Conservation (phyloP, 208 protist genomes). For the Strigomonas culicis region DNA sequence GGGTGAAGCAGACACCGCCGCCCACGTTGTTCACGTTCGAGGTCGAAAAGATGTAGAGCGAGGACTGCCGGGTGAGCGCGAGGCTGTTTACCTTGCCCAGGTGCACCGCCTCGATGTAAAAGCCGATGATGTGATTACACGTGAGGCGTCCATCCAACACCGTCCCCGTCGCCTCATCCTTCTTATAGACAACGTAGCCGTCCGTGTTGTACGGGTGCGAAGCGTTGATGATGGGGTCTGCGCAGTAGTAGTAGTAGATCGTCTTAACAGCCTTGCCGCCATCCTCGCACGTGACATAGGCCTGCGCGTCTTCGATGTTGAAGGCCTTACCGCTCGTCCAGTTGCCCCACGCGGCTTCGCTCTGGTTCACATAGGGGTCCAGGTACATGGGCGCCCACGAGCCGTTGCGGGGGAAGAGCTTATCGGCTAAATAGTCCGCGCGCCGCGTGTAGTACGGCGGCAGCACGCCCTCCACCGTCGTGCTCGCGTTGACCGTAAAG, state of each 20-base stretch:
- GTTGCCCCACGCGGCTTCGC: too few species aligned
- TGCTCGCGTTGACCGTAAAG: background rate
- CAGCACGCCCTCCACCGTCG: background rate
- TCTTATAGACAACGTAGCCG: too few species aligned
- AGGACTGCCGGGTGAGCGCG: background rate
- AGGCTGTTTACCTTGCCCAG: background rate
- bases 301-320: background rate
- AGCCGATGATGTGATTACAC: background rate
- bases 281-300: background rate
- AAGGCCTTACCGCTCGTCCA: too few species aligned
- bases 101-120: background rate
- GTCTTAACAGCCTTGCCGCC: background rate
- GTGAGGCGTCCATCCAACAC: background rate
- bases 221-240: background rate
- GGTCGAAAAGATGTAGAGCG: background rate
- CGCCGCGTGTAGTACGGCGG: background rate
- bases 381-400: conserved; percentile 16
- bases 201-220: too few species aligned
- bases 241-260: conserved; percentile 27
- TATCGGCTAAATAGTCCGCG: too few species aligned
- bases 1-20: background rate
- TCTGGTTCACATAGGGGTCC: background rate
- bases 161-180: background rate
- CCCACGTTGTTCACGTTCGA: background rate
- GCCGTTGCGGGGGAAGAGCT: too few species aligned